These are phyloP conservation scores for Claviceps humidiphila DNA, from an alignment of 2,329 filamentous ascomycete species.

Conservation along the genomic window DNA sequence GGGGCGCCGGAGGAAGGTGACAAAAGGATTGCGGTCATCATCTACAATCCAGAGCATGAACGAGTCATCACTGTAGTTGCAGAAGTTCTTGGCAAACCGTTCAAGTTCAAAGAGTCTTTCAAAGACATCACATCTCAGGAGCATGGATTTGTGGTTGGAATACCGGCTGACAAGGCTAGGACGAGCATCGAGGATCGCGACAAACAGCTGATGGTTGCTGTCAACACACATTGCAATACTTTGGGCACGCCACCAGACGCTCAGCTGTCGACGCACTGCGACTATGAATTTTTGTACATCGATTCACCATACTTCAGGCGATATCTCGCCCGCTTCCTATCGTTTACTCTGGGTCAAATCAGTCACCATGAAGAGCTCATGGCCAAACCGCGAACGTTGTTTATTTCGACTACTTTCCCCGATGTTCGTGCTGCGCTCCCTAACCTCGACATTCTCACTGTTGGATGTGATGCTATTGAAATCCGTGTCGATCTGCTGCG, in stretches of 20 bases:
- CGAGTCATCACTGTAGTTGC: conserved; percentile 63
- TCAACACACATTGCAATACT: conserved; percentile 66
- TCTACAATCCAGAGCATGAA: conserved; percentile 60
- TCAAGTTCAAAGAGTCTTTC: conserved; percentile 44
- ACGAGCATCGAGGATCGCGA: conserved; percentile 45
- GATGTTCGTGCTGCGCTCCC: conserved; percentile 72
- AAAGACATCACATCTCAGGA: conserved; percentile 39
- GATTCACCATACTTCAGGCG: conserved; percentile 57
- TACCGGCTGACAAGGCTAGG: conserved; percentile 44
- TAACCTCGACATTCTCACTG: conserved; percentile 76
- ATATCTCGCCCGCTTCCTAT: conserved; percentile 66
- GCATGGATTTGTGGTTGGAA: conserved; percentile 53
- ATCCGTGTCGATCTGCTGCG: conserved; percentile 70
- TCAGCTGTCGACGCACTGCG: conserved; percentile 52
- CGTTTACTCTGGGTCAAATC: conserved; percentile 67
- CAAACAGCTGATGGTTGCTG: conserved; percentile 46
- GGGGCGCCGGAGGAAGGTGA: conserved; percentile 39
- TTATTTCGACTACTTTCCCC: conserved; percentile 80
- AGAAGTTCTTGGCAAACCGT: conserved; percentile 65
- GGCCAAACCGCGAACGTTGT: conserved; percentile 65
- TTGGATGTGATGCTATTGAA: conserved; percentile 76
- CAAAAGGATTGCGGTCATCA: conserved; percentile 47
- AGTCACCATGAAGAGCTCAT: conserved; percentile 65
- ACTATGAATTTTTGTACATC: conserved; percentile 81
- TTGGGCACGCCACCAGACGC: conserved; percentile 56